Percentiles rank a stretch among this genome's conserved stretches.
Evolutionary conservation across 1,284 basidiomycete genomes (phyloP).

Genomic region (Hemileia vastatrix): DNA sequence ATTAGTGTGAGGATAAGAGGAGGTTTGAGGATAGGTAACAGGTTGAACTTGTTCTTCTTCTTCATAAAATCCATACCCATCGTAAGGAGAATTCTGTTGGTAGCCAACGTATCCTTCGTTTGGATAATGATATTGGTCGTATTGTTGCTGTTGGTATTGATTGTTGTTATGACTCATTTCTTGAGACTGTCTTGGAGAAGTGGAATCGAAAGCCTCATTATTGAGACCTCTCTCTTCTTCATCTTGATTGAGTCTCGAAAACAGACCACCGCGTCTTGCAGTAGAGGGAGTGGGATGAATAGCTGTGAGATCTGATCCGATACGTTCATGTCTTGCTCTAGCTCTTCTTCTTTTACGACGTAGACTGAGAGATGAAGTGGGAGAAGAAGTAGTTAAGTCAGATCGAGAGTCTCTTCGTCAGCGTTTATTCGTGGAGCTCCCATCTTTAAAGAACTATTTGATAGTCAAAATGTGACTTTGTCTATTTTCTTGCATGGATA

Average conservation of each 20-base stretch:
- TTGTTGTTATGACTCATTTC: not conserved
- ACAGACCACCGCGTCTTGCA: not conserved
- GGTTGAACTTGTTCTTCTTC: not conserved
- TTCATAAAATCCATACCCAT: not conserved
- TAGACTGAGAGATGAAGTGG: not conserved
- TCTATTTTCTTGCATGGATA: too few relatives aligned
- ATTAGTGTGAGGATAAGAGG: not conserved
- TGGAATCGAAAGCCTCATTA: not conserved
- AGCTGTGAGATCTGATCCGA: not conserved
- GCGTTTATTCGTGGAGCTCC: too few relatives aligned
- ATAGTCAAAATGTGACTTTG: too few relatives aligned
- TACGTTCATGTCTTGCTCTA: not conserved
- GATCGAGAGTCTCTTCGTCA: too few relatives aligned
- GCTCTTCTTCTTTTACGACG: not conserved
- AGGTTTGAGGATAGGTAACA: not conserved
- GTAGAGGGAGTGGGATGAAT: not conserved
- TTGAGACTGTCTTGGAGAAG: not conserved
- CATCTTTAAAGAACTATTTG: too few relatives aligned
- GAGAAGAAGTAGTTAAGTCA: too few relatives aligned
- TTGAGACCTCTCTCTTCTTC: not conserved
- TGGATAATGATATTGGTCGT: not conserved
- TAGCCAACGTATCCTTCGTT: not conserved
- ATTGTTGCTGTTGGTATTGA: not conserved
- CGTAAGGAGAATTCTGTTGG: not conserved
- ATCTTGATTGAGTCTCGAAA: not conserved